phyloP scores from a whole-genome alignment of 495 filamentous ascomycete species.

The Penicillium manginii region DNA sequence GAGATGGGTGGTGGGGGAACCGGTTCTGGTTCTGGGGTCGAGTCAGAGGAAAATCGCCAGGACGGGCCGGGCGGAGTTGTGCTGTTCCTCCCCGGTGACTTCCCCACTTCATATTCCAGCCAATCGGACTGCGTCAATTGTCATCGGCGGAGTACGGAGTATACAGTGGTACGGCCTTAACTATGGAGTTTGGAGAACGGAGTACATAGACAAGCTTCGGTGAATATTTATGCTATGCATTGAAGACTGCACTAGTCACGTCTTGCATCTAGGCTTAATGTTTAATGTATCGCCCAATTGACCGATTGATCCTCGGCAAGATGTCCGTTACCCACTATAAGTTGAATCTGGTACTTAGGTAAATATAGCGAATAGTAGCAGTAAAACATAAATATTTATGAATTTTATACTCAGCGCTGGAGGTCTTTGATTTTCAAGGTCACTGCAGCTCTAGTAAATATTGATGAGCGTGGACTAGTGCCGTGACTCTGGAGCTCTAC shows the following conservation, averaged over 20 bases:
- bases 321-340: too few relatives aligned
- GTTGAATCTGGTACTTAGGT: too few relatives aligned
- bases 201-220: too few relatives aligned
- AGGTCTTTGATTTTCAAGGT: too few relatives aligned
- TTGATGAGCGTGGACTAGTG: too few relatives aligned
- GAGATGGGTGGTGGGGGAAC: conserved; percentile 20
- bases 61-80: conserved; percentile 36
- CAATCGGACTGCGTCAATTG: conserved; percentile 32
- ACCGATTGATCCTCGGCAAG: not conserved
- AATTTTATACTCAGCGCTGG: too few relatives aligned
- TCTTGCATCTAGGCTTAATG: not conserved
- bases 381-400: too few relatives aligned
- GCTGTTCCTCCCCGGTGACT: conserved; percentile 30
- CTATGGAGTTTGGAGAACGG: too few relatives aligned
- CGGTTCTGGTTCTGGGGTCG: conserved; percentile 11
- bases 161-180: not conserved
- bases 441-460: too few relatives aligned
- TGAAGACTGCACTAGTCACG: not conserved
- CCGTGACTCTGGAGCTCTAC: too few relatives aligned
- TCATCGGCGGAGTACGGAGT: conserved; percentile 18
- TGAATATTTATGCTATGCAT: not conserved
- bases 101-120: conserved; percentile 3
- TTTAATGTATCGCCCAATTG: not conserved
- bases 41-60: conserved; percentile 23
- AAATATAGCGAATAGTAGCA: too few relatives aligned